Percentiles rank a stretch among this genome's conserved stretches.
Conservation (phyloP, 306 rosid genomes). For the Hylodesmum podocarpum region DNA sequence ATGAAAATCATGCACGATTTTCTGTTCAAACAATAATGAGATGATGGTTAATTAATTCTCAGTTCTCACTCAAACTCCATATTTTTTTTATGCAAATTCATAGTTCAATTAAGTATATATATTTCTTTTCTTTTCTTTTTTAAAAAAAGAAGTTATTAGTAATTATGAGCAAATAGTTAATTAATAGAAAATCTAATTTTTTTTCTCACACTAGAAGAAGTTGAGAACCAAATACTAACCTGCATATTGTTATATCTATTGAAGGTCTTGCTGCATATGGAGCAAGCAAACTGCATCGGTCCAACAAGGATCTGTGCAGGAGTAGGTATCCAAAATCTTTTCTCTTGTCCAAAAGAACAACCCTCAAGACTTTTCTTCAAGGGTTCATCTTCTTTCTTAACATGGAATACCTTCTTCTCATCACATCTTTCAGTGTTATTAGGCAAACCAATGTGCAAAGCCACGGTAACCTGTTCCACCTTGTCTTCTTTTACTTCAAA, state of each 20-base stretch:
- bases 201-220: not conserved
- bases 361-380: constrained; percentile 47
- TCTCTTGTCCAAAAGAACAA: constrained; percentile 37
- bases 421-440: constrained; percentile 17
- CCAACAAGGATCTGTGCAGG: constrained; percentile 94
- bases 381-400: constrained; percentile 46
- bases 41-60: not conserved
- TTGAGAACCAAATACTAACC: constrained; percentile 52
- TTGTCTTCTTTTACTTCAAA: constrained; percentile 56
- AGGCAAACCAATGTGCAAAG: constrained; percentile 89
- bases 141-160: not conserved
- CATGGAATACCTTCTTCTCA: constrained; percentile 29
- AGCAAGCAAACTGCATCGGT: constrained; percentile 95
- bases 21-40: constrained; percentile 1
- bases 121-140: not conserved
- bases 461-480: constrained; percentile 59
- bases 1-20: not conserved
- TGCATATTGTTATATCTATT: constrained; percentile 97
- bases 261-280: constrained; percentile 89
- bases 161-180: not conserved
- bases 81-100: not conserved
- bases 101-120: not conserved
- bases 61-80: not conserved
- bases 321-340: constrained; percentile 94
- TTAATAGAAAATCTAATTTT: not conserved